phyloP scores from a whole-genome alignment of 1,284 basidiomycete species.

The Trametes pubescens region DNA sequence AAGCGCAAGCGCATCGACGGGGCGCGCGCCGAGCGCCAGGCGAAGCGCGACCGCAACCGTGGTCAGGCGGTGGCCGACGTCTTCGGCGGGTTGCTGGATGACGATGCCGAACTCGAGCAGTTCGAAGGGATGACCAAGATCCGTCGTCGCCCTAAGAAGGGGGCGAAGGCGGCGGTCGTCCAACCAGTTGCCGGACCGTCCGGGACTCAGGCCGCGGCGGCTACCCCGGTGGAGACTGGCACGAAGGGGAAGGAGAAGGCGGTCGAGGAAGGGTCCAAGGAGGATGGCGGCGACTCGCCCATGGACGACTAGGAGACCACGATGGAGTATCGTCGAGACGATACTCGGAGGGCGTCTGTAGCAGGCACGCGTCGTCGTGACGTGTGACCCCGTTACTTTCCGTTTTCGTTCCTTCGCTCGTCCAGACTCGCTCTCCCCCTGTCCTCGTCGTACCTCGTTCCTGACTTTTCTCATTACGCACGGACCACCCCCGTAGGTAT shows the following conservation, averaged over 20 bases:
- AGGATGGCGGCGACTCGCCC: not conserved
- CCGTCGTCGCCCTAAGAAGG: not conserved
- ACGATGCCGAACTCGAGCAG: conserved; percentile 5
- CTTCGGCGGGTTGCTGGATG: conserved; percentile 1
- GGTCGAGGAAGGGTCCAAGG: not conserved
- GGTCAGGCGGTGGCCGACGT: not conserved
- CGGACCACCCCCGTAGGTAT: not conserved
- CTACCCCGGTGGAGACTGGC: too few species aligned
- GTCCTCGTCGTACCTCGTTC: not conserved
- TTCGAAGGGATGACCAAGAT: conserved; percentile 7
- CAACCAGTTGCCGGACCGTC: not conserved
- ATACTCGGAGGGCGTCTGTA: conserved; percentile 15
- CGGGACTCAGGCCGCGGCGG: too few species aligned
- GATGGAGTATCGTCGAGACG: not conserved
- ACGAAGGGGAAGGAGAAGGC: not conserved
- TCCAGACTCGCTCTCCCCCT: not conserved
- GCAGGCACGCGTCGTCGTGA: not conserved
- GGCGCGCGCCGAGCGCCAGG: not conserved
- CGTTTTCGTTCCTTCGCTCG: not conserved
- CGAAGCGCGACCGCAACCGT: not conserved
- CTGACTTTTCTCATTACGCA: not conserved
- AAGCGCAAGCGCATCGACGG: conserved; percentile 1
- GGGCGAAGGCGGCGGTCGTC: not conserved
- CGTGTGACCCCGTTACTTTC: not conserved
- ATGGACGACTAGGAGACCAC: not conserved